These are phyloP conservation scores for Scenedesmus sp. DNA, from an alignment of 163 green algal genomes.

Conservation along the genomic window DNA sequence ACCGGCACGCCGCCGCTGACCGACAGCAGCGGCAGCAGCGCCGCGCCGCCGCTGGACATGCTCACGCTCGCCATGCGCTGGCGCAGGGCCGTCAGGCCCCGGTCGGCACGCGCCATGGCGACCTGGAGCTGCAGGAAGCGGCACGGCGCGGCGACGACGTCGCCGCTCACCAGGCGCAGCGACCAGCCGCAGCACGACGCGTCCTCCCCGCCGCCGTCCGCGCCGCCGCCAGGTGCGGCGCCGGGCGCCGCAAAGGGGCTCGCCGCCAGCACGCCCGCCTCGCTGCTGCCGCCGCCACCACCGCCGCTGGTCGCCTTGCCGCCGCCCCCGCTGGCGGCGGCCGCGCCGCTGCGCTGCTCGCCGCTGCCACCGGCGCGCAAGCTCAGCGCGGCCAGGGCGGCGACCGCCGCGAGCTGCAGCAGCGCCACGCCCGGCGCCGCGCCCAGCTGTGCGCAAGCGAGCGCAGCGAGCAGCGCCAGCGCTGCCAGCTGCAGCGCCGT, in stretches of 20 bases:
- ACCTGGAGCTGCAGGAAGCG: constrained; percentile 38
- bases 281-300: too few species aligned
- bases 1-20: not conserved
- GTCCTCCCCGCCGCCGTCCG: too few species aligned
- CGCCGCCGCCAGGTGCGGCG: too few species aligned
- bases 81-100: constrained; percentile 4
- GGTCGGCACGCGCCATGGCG: constrained; percentile 11
- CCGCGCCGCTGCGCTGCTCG: not conserved
- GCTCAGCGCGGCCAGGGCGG: not conserved
- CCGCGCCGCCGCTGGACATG: constrained; percentile 25
- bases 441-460: not conserved
- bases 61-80: constrained; percentile 36
- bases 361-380: not conserved
- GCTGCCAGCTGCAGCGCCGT: constrained; percentile 29
- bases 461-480: constrained; percentile 2
- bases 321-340: not conserved
- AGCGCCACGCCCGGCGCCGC: not conserved
- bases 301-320: not conserved
- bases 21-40: not conserved
- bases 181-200: constrained; percentile 18
- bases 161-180: not conserved
- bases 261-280: too few species aligned
- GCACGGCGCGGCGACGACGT: not conserved
- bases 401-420: constrained; percentile 18
- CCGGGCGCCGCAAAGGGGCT: too few species aligned